Evolutionary conservation across 1,139 yeast genomes (phyloP), one percentile per base, ranked within the genome.

Genomic region (Geotrichum phurueaensis): DNA sequence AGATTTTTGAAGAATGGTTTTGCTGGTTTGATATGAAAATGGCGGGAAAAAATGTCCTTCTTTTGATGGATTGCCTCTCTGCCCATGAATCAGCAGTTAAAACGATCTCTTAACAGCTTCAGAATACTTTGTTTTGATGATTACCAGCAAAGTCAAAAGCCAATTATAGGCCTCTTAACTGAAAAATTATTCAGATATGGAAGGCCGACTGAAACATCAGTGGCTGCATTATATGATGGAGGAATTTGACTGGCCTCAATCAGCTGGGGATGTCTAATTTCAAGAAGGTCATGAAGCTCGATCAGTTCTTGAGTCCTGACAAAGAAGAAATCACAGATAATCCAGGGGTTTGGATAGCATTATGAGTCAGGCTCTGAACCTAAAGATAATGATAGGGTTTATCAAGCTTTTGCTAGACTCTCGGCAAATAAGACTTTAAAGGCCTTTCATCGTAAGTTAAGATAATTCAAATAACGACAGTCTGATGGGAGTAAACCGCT

Each of bases 151-250:
- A 39, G 4, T 39, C 45, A 39, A 39, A 12, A 39, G 9, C 7
- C n/a, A 39, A 39, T 15, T 39, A 39, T 39, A 18, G 6, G 45
- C 45, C 45, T 4, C 45, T 15, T 39, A 18, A 39, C 15, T 3
- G 15, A 39, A 18, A 18, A 15, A 39, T 39, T 15, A 13, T 39
- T 39, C 18, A n/a, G 12, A 39, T 18, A 15, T 39, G 18, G 45
- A 39, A 39, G 18, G 18, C 18, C 15, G 2, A n/a, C 45, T 39
- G 68, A 82, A 81, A 54, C 76, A n/a, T 39, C 2, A 12, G 45
- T 39, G 18, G 45, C 18, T 39, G 1, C 20, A 13, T 39, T 39
- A 39, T 3, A 39, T 39, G 45, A 39, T 39, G n/a, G 7, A 13
- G 6, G 18, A 39, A 15, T 39, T 39, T 39, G 78, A 20, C 53